phyloP scores from a whole-genome alignment of 108 stramenopile species.

The Poteriospumella lacustris region DNA sequence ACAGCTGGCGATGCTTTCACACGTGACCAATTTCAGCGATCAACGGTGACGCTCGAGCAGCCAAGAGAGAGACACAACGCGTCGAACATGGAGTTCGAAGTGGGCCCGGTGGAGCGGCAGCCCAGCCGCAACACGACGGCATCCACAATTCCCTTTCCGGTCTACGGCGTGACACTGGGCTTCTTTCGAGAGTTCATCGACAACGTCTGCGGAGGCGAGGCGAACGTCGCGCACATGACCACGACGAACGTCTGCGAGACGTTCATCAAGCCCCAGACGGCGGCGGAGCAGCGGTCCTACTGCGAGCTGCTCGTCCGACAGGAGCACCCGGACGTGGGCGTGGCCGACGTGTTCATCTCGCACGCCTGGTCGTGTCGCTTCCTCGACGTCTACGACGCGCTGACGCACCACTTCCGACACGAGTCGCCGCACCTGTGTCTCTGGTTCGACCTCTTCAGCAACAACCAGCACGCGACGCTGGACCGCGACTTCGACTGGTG shows the following conservation, averaged over 20 bases:
- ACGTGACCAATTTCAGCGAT: too few species aligned
- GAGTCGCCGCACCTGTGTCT: too few species aligned
- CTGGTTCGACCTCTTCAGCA: slow-evolving; percentile 11
- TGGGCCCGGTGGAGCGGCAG: too few species aligned
- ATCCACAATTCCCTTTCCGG: too few species aligned
- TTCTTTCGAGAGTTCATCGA: neutral
- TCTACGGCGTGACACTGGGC: neutral
- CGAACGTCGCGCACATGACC: neutral
- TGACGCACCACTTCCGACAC: neutral
- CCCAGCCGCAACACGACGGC: too few species aligned
- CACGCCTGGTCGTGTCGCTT: neutral
- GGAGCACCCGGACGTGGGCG: neutral
- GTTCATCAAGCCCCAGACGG: neutral
- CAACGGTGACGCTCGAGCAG: too few species aligned
- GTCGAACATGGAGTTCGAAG: too few species aligned
- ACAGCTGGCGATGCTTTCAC: too few species aligned
- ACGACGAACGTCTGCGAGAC: neutral
- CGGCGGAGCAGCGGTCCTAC: neutral
- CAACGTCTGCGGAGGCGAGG: slow-evolving; percentile 4
- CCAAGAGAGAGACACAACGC: too few species aligned
- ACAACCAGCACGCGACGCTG: neutral
- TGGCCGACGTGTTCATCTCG: neutral
- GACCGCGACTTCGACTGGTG: neutral
- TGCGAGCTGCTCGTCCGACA: neutral
- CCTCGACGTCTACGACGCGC: neutral